Conservation (phyloP, 805 yeast genomes). For the Ogataea degrootiae region DNA sequence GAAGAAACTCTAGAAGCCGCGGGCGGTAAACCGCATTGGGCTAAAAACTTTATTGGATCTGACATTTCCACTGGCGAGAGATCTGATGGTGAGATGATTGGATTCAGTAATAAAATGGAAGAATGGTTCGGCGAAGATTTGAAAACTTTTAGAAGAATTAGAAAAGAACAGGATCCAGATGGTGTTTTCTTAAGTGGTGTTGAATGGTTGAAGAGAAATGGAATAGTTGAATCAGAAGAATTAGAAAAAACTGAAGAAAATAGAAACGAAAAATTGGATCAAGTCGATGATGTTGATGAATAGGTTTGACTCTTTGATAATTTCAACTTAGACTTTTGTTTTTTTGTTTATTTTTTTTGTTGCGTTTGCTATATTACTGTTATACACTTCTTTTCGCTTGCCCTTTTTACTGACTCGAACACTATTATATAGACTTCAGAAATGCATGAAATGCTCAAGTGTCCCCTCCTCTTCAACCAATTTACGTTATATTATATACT, state of each 20-base stretch:
- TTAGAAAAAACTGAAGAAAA: slow-evolving; percentile 13
- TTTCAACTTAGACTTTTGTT: no score
- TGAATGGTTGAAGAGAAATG: slow-evolving; percentile 81
- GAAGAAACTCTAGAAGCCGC: slow-evolving; percentile 72
- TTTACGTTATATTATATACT: no score
- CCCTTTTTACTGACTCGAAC: no score
- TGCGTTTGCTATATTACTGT: no score
- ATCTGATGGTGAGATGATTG: slow-evolving; percentile 73
- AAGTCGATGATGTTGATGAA: slow-evolving; percentile 5
- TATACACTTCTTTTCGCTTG: no score
- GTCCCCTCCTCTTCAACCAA: no score
- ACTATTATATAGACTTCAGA: no score
- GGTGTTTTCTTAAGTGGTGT: slow-evolving; percentile 75
- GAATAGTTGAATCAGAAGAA: slow-evolving; percentile 41
- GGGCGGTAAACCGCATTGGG: slow-evolving; percentile 98
- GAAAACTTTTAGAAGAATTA: slow-evolving; percentile 51
- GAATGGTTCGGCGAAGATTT: slow-evolving; percentile 81
- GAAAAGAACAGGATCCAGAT: slow-evolving; percentile 71
- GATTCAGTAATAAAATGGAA: slow-evolving; percentile 62
- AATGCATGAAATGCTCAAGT: no score
- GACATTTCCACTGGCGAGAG: slow-evolving; percentile 31
- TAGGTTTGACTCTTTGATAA: neutral
- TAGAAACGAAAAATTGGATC: slow-evolving; percentile 4
- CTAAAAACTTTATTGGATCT: slow-evolving; percentile 82
- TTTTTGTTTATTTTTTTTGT: no score